Base-by-base conservation (phyloP, 129 eudicot genomes). In the Pulicaria dysenterica region DNA sequence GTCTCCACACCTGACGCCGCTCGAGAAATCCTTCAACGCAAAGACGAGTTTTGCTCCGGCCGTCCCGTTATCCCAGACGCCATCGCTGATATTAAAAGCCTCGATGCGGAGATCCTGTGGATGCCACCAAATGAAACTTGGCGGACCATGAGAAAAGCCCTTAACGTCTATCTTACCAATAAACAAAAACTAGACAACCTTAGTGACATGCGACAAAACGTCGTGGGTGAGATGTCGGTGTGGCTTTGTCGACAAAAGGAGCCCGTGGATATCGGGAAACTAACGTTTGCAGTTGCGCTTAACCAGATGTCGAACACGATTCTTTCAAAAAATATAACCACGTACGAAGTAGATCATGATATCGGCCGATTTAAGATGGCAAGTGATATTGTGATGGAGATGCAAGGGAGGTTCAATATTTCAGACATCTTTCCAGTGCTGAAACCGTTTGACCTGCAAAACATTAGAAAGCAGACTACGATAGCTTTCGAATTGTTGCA, bases 1-100 rank as follows among this genome's bases (percentile, higher is more conserved):
- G 88, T 83, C 10, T 83, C 96, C 5, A 85, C 96, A 10, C 59
- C 85, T 0, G 81, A 76, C 3, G 80, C 80, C 63, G 96, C 91
- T 14, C 76, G 77, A 69, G 85, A 87, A 50, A 86, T 88, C 17
- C 85, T 87, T 5, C 88, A 76, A 49, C 85, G 58, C 53, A 73
- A 83, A 6, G 96, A 87, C 42, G 72, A 59, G 44, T 73, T 82
- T 5, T 89, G 85, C 81, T 75, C 85, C 2, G 83, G 85, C 19
- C 80, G 96, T 4, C n/a, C 46, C 1, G 45, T n/a, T n/a, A n/a
- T 83, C 69, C 80, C 86, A 3, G 76, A 83, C 6, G 85, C 87
- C 0, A 73, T 83, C 45, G 64, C 82, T 2, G 82, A 79, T 6
- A 48, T 80, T 8, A 63, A 66, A 6, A 50, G 70, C 67, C 73